Percentiles rank a stretch among this genome's conserved stretches.
phyloP scores from a whole-genome alignment of 768 basidiomycete genomes.

The Porphyrellus cyaneotinctus region DNA sequence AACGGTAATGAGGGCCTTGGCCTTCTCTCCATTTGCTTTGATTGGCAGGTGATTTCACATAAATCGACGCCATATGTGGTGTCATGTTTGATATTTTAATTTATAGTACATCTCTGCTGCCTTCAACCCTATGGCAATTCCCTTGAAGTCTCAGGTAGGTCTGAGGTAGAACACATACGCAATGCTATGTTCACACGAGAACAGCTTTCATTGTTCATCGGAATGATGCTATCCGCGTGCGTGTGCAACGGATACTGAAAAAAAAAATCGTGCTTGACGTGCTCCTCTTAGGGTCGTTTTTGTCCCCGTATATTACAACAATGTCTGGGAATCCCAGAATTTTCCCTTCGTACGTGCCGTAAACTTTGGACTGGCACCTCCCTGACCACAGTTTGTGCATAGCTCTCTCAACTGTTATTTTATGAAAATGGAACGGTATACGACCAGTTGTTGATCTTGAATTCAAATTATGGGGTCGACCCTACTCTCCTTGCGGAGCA shows the following conservation, averaged over 20 bases:
- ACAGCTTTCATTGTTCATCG: constrained; percentile 44
- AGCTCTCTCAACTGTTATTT: constrained; percentile 1
- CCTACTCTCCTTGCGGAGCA: constrained; percentile 42
- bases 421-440: neutral
- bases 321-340: constrained; percentile 54
- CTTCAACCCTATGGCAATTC: constrained; percentile 49
- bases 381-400: neutral
- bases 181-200: neutral
- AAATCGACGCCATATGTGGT: neutral
- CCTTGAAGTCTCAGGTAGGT: constrained; percentile 46
- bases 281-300: constrained; percentile 28
- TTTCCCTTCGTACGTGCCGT: constrained; percentile 48
- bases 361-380: neutral
- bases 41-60: constrained; percentile 50
- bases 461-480: constrained; percentile 34
- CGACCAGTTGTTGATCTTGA: neutral
- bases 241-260: constrained; percentile 4
- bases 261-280: constrained; percentile 1
- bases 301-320: constrained; percentile 38
- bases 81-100: neutral
- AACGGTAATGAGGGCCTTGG: constrained; percentile 63
- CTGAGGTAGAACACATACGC: neutral
- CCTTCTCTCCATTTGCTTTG: constrained; percentile 52
- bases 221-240: constrained; percentile 50
- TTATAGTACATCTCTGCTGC: constrained; percentile 23